Conservation (phyloP, 1,139 yeast species). For the Candida sp. region DNA sequence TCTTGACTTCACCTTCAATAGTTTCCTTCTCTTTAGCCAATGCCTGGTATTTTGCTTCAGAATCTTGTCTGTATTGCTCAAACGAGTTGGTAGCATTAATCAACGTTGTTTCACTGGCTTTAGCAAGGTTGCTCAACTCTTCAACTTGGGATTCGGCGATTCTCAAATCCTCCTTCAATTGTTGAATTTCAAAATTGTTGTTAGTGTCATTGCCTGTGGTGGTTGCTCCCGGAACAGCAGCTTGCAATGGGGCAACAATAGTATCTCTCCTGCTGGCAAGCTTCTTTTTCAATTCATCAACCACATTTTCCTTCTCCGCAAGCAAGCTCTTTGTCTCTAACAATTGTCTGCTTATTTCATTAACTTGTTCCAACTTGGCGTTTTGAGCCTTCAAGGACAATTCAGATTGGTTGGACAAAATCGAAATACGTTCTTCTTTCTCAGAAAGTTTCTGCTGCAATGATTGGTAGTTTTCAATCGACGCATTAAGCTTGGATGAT, state of each 20-base stretch:
- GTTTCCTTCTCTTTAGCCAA: slow-evolving; percentile 26
- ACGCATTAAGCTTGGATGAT: slow-evolving; percentile 52
- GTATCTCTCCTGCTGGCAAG: slow-evolving; percentile 14
- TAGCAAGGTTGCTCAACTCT: slow-evolving; percentile 43
- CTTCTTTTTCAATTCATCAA: slow-evolving; percentile 29
- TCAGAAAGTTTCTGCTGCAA: slow-evolving; percentile 55
- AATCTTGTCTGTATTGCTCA: slow-evolving; percentile 32
- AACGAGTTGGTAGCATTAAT: slow-evolving; percentile 41
- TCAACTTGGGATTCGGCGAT: slow-evolving; percentile 43
- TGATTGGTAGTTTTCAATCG: slow-evolving; percentile 55
- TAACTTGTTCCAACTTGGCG: slow-evolving; percentile 63
- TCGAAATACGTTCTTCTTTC: slow-evolving; percentile 52
- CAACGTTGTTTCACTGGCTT: slow-evolving; percentile 46
- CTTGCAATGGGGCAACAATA: slow-evolving; percentile 5
- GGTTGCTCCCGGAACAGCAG: slow-evolving; percentile 4
- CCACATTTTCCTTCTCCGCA: slow-evolving; percentile 31
- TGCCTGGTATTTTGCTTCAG: slow-evolving; percentile 23
- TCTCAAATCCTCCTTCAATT: slow-evolving; percentile 38
- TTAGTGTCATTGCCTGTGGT: slow-evolving; percentile 11
- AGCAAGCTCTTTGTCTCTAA: slow-evolving; percentile 45
- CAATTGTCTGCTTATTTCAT: slow-evolving; percentile 49
- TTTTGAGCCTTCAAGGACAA: slow-evolving; percentile 67
- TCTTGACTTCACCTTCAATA: slow-evolving; percentile 23
- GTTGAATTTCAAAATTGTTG: slow-evolving; percentile 31
- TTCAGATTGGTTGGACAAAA: slow-evolving; percentile 54